Evolutionary conservation across 1,139 yeast species (phyloP).

Genomic region (Candida sp.): DNA sequence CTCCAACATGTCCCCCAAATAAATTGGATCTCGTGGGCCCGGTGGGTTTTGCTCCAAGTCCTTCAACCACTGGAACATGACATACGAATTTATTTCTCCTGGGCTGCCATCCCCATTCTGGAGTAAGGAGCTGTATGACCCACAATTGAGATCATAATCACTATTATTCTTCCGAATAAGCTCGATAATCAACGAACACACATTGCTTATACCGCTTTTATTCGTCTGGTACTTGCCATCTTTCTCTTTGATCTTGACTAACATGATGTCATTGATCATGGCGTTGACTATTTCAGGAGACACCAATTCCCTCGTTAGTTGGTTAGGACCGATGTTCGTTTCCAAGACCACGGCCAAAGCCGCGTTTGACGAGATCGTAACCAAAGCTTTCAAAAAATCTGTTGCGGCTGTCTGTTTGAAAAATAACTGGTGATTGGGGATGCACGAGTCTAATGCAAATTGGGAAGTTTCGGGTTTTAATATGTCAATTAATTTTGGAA

Average conservation of each 20-base stretch:
- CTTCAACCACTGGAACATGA: constrained; percentile 51
- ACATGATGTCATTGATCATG: constrained; percentile 47
- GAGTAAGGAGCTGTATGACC: constrained; percentile 39
- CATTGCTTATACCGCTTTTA: constrained; percentile 53
- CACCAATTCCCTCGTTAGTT: constrained; percentile 48
- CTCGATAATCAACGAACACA: constrained; percentile 50
- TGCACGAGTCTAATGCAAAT: constrained; percentile 23
- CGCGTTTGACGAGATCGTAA: constrained; percentile 84
- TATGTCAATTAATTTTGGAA: constrained; percentile 55
- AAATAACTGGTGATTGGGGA: constrained; percentile 41
- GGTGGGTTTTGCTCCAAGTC: constrained; percentile 56
- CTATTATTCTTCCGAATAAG: constrained; percentile 51
- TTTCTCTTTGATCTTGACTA: constrained; percentile 20
- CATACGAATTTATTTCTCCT: constrained; percentile 44
- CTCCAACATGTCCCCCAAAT: constrained; percentile 47
- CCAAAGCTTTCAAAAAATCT: constrained; percentile 91
- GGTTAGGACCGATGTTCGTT: constrained; percentile 53
- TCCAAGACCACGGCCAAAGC: constrained; percentile 51
- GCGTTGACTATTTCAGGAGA: constrained; percentile 37
- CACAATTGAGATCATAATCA: constrained; percentile 52
- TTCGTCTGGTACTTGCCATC: constrained; percentile 29
- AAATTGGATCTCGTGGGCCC: constrained; percentile 49
- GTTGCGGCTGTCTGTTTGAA: constrained; percentile 94
- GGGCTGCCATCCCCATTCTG: constrained; percentile 34
- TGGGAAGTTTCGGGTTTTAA: constrained; percentile 50